These are phyloP conservation scores for Hymenoscyphus infarciens DNA, from an alignment of 2,329 filamentous ascomycete species.

Conservation along the genomic window DNA sequence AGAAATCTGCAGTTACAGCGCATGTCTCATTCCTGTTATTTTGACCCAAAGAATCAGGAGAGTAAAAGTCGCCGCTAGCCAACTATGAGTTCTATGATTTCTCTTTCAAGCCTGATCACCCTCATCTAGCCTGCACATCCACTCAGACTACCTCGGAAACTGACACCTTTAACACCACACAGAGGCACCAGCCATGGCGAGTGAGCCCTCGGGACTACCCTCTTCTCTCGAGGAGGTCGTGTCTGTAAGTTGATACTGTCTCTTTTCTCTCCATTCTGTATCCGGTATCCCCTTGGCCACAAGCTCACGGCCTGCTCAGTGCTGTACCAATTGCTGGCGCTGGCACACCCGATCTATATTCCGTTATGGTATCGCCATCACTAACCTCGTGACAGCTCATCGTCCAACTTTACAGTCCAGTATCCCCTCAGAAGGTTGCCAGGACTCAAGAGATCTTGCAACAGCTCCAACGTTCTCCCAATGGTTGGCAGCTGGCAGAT, in stretches of 20 bases:
- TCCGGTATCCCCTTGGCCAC: not conserved
- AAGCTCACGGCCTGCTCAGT: not conserved
- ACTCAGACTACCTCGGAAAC: not conserved
- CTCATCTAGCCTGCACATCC: not conserved
- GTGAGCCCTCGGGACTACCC: constrained; percentile 25
- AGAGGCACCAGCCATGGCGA: constrained; percentile 15
- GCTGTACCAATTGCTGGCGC: not conserved
- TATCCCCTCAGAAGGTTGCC: constrained; percentile 40
- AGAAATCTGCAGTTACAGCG: not conserved
- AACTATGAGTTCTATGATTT: not conserved
- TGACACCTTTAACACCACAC: not conserved
- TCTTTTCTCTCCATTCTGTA: not conserved
- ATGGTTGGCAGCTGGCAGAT: constrained; percentile 84
- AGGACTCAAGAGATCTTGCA: constrained; percentile 73
- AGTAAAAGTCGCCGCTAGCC: not conserved
- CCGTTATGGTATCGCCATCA: not conserved
- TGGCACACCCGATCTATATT: not conserved
- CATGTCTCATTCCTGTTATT: not conserved
- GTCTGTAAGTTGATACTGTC: constrained; percentile 23
- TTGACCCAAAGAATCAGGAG: not conserved
- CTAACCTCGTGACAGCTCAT: constrained; percentile 39
- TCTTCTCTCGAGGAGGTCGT: constrained; percentile 34
- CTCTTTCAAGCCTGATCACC: not conserved
- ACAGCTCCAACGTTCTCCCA: constrained; percentile 69
- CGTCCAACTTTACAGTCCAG: constrained; percentile 47